These are phyloP conservation scores for Alternaria sp. DNA, from an alignment of 2,329 filamentous ascomycete species.

Conservation along the genomic window DNA sequence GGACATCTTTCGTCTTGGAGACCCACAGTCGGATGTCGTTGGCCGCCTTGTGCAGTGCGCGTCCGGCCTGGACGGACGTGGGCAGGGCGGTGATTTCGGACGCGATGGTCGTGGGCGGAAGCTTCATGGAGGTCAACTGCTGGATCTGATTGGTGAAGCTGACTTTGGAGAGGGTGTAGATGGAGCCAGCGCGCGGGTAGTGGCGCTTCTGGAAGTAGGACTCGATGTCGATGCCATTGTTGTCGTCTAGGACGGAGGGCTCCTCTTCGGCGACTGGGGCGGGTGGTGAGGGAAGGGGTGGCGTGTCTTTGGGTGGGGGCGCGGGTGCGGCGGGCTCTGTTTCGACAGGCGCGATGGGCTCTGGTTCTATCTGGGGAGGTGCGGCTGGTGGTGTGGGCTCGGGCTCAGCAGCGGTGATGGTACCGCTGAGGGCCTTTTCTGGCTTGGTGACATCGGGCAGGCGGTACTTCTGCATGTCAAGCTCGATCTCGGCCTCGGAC, in stretches of 20 bases:
- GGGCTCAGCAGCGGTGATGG: slow-evolving; percentile 39
- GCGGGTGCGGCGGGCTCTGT: slow-evolving; percentile 10
- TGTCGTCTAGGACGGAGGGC: slow-evolving; percentile 44
- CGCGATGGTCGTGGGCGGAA: slow-evolving; percentile 86
- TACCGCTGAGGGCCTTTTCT: slow-evolving; percentile 59
- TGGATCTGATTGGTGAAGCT: slow-evolving; percentile 94
- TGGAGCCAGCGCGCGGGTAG: slow-evolving; percentile 74
- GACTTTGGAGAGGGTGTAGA: slow-evolving; percentile 90
- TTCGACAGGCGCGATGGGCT: neutral
- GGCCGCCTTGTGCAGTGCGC: slow-evolving; percentile 83
- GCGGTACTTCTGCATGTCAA: slow-evolving; percentile 76
- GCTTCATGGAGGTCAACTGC: slow-evolving; percentile 87
- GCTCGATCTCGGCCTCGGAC: slow-evolving; percentile 55
- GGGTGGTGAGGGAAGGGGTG: slow-evolving; percentile 47
- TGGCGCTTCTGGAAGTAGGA: slow-evolving; percentile 74
- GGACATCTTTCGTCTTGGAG: slow-evolving; percentile 86
- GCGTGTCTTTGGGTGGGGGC: slow-evolving; percentile 19
- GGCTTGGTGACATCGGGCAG: slow-evolving; percentile 76
- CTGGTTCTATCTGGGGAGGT: slow-evolving; percentile 15
- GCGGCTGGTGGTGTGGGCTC: slow-evolving; percentile 52
- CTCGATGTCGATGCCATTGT: slow-evolving; percentile 59
- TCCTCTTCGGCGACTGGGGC: slow-evolving; percentile 44
- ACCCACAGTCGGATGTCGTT: slow-evolving; percentile 97
- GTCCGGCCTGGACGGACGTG: slow-evolving; percentile 83
- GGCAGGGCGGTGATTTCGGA: slow-evolving; percentile 85